A percentile compares a stretch with the other conserved stretches of the same genome.
Evolutionary conservation across 768 basidiomycete genomes (phyloP).

Genomic region (Lyophyllum shimeji): DNA sequence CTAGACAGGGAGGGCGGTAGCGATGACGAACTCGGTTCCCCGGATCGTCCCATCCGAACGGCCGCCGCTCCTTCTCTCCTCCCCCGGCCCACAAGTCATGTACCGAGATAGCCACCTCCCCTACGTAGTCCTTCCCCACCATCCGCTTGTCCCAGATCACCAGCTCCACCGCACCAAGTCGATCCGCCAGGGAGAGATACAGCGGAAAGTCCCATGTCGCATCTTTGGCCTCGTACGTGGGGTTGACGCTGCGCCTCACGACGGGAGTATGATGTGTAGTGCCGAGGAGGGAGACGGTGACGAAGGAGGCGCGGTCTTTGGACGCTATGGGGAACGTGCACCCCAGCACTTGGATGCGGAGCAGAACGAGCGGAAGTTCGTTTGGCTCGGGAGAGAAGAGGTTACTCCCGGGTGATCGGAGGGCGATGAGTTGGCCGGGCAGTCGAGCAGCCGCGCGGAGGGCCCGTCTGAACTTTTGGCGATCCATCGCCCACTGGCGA

Average conservation of each 20-base stretch:
- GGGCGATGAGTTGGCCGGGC: slow-evolving; percentile 36
- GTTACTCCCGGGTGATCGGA: background rate
- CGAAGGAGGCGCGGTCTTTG: slow-evolving; percentile 64
- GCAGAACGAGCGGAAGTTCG: slow-evolving; percentile 53
- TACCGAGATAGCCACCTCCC: slow-evolving; percentile 76
- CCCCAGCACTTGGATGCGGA: slow-evolving; percentile 67
- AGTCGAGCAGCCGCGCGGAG: background rate
- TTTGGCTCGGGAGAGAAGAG: slow-evolving; percentile 21
- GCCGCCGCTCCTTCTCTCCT: slow-evolving; percentile 24
- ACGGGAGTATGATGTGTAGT: slow-evolving; percentile 72
- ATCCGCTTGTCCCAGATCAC: slow-evolving; percentile 95
- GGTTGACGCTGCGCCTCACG: slow-evolving; percentile 69
- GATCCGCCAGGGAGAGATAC: slow-evolving; percentile 71
- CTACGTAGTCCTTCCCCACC: slow-evolving; percentile 89
- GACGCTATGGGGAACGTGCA: slow-evolving; percentile 59
- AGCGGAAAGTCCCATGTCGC: slow-evolving; percentile 91
- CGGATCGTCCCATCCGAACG: slow-evolving; percentile 55
- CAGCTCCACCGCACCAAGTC: slow-evolving; percentile 74
- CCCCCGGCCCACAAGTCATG: slow-evolving; percentile 71
- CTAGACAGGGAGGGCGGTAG: background rate
- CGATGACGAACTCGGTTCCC: slow-evolving; percentile 59
- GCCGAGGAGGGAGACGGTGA: slow-evolving; percentile 52
- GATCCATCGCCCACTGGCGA: no score
- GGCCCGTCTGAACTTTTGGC: background rate
- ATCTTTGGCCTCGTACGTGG: slow-evolving; percentile 60